These are phyloP conservation scores for Begonia loranthoides DNA, from an alignment of 306 rosid genomes.

Conservation along the genomic window DNA sequence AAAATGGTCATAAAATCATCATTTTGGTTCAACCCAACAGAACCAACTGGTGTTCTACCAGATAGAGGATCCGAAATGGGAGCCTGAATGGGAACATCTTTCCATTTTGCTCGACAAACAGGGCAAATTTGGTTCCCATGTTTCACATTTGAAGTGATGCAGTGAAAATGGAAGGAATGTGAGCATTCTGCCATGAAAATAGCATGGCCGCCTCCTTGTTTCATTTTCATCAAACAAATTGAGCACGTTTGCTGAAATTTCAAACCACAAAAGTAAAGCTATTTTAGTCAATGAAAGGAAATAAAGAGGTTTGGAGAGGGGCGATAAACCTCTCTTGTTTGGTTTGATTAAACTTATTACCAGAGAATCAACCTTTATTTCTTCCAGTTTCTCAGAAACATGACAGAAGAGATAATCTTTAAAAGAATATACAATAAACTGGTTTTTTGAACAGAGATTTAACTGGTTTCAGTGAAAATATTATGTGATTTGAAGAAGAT, in stretches of 20 bases:
- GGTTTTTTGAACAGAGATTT: too few relatives aligned
- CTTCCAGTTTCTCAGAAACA: not conserved
- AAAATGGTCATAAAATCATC: constrained; percentile 80
- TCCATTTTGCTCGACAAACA: constrained; percentile 94
- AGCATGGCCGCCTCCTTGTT: constrained; percentile 93
- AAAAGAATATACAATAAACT: not conserved
- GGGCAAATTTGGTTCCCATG: constrained; percentile 96
- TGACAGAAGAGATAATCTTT: not conserved
- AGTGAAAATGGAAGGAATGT: constrained; percentile 92
- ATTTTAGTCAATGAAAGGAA: not conserved
- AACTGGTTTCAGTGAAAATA: too few relatives aligned
- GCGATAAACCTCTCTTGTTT: not conserved
- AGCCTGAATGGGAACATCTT: constrained; percentile 71
- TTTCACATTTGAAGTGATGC: constrained; percentile 83
- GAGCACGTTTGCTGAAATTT: constrained; percentile 73
- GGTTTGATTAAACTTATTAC: not conserved
- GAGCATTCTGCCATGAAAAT: constrained; percentile 95
- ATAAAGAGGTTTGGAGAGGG: too few relatives aligned
- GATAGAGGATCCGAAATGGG: constrained; percentile 45
- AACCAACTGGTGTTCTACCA: constrained; percentile 38
- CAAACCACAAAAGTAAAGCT: constrained; percentile 8
- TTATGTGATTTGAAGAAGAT: not conserved
- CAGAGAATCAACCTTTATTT: not conserved
- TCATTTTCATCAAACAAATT: constrained; percentile 83
- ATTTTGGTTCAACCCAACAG: constrained; percentile 66